phyloP scores from a whole-genome alignment of 352 stramenopile species.

The Plasmopara muralis region DNA sequence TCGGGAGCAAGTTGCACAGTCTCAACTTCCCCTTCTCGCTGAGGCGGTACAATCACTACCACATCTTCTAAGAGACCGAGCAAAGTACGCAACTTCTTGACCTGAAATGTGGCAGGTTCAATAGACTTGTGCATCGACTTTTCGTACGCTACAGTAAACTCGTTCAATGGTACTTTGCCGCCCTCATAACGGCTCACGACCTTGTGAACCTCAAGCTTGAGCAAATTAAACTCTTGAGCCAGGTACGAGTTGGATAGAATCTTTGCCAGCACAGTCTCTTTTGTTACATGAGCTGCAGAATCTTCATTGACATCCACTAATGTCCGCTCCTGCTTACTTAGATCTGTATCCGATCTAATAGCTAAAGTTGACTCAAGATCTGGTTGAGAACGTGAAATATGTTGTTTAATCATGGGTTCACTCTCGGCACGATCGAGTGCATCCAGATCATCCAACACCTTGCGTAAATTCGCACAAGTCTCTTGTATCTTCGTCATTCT shows the following conservation, averaged over 20 bases:
- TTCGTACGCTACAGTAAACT: constrained; percentile 49
- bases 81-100: constrained; percentile 76
- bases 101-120: constrained; percentile 39
- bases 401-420: constrained; percentile 46
- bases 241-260: constrained; percentile 43
- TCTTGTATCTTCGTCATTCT: constrained; percentile 18
- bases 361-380: constrained; percentile 7
- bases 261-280: constrained; percentile 40
- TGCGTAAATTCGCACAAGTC: constrained; percentile 29
- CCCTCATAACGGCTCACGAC: constrained; percentile 55
- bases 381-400: constrained; percentile 42
- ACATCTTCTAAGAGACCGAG: constrained; percentile 51
- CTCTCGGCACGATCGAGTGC: constrained; percentile 50
- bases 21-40: constrained; percentile 46
- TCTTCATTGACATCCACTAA: not conserved
- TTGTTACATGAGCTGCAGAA: constrained; percentile 22
- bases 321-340: not conserved
- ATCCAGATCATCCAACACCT: constrained; percentile 59
- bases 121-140: constrained; percentile 67
- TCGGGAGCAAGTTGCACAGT: constrained; percentile 55
- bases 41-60: constrained; percentile 39
- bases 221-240: constrained; percentile 40
- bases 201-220: constrained; percentile 72
- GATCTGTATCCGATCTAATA: constrained; percentile 1
- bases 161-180: constrained; percentile 33